Evolutionary conservation across 73 alveolate genomes (phyloP), one percentile per base, ranked within the genome.

Genomic region (Paraurostyla sp.): DNA sequence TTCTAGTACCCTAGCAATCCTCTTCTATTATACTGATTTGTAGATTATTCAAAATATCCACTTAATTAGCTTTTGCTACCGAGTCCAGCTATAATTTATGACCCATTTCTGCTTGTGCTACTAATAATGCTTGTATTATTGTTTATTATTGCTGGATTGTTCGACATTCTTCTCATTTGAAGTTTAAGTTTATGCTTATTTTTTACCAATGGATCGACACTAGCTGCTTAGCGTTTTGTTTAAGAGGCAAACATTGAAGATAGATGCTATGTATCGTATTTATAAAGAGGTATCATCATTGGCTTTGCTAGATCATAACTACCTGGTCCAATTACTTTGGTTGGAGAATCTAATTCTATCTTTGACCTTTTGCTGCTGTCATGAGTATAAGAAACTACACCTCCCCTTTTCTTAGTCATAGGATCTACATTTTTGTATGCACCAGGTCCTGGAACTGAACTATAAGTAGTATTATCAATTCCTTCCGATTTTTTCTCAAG

Each of bases 241-340:
- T 65, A 22, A 11, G 82, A 65, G 1, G 82, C 82, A 40, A 65
- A 65, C 82, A 65, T 65, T 1, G 59, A 35, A 4, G 82, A 65
- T 33, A 13, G 58, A 6, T 65, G 41, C 13, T 65, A 38, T 2
- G 82, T 30, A 38, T 65, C 42, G 25, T 33, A 13, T 38, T 65
- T 65, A 65, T 65, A 38, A 16, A 40, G 7, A 7, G 82, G 82
- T 35, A 65, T 36, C 40, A 22, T 38, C 0, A 65, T 11, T 11
- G 82, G 82, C 58, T 65, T 65, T 35, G 41, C n/a, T 11, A 65
- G 42, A 33, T 65, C 82, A 38, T 65, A 65, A 38, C 82, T 65
- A 6, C 82, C 82, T 35, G 82, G 82, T 22, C 82, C 82, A 9
- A 65, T 35, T 11, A 65, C 46, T 65, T 65, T 65, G 13, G 60